A percentile compares a stretch with the other conserved stretches of the same genome.
Evolutionary conservation across 2,329 filamentous ascomycete genomes (phyloP).

Genomic region (Colletotrichum horii): DNA sequence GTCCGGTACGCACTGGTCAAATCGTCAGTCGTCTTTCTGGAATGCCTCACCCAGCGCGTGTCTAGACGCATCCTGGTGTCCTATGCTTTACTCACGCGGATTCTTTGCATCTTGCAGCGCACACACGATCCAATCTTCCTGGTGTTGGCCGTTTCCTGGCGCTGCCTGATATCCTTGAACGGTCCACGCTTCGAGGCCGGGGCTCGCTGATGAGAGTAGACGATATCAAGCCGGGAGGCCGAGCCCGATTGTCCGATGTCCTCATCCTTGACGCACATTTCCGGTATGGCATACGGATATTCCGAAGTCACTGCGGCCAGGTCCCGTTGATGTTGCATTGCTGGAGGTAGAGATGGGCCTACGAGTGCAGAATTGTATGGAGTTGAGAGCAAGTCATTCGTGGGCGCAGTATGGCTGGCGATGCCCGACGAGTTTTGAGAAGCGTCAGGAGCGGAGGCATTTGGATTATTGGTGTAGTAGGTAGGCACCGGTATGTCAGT

Average conservation of each 20-base stretch:
- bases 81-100: constrained; percentile 52
- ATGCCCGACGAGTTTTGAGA: neutral
- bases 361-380: constrained; percentile 2
- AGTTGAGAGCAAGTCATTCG: neutral
- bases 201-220: constrained; percentile 38
- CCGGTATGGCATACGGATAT: constrained; percentile 21
- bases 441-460: neutral
- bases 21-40: neutral
- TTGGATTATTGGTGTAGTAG: constrained; percentile 25
- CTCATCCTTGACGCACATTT: constrained; percentile 21
- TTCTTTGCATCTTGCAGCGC: constrained; percentile 66
- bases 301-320: neutral
- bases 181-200: constrained; percentile 52
- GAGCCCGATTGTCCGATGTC: neutral
- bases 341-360: neutral
- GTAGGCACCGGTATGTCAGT: constrained; percentile 27
- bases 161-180: constrained; percentile 56
- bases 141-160: constrained; percentile 61
- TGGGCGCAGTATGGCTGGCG: neutral
- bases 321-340: neutral
- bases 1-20: constrained; percentile 58
- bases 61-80: too few species aligned
- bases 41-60: neutral
- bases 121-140: constrained; percentile 65
- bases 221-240: constrained; percentile 31